These are phyloP conservation scores for Canna indica DNA, from an alignment of 176 grass and related monocot genomes.

Conservation along the genomic window DNA sequence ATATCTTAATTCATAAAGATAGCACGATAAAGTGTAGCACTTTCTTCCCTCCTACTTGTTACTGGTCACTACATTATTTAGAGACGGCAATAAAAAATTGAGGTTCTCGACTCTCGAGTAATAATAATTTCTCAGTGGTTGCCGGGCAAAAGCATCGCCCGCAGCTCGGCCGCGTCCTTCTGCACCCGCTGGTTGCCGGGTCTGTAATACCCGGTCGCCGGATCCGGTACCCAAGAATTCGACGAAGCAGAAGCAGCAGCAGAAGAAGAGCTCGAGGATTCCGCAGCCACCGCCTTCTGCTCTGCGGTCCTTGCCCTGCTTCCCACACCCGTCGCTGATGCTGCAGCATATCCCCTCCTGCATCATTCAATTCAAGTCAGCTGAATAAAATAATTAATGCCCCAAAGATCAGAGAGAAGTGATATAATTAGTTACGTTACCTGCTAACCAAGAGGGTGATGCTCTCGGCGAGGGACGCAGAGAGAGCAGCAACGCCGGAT, in stretches of 20 bases:
- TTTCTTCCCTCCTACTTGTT: too few relatives aligned
- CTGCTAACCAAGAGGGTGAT: background rate
- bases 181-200: background rate
- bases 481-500: background rate
- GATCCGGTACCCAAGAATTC: constrained; percentile 11
- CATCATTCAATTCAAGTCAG: background rate
- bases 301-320: background rate
- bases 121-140: background rate
- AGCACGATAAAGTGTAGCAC: too few relatives aligned
- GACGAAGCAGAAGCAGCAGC: background rate
- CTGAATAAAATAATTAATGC: too few relatives aligned
- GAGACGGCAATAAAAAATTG: too few relatives aligned
- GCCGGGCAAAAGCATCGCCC: background rate
- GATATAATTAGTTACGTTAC: background rate
- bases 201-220: constrained; percentile 16
- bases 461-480: background rate
- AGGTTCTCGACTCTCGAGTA: too few relatives aligned
- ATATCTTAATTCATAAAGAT: too few relatives aligned
- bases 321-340: background rate
- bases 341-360: constrained; percentile 3
- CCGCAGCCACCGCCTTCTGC: background rate
- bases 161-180: constrained; percentile 11
- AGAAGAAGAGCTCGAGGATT: background rate
- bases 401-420: background rate
- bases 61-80: too few relatives aligned